phyloP scores from a whole-genome alignment of 2,329 filamentous ascomycete genomes.

The Didymella glomerata region DNA sequence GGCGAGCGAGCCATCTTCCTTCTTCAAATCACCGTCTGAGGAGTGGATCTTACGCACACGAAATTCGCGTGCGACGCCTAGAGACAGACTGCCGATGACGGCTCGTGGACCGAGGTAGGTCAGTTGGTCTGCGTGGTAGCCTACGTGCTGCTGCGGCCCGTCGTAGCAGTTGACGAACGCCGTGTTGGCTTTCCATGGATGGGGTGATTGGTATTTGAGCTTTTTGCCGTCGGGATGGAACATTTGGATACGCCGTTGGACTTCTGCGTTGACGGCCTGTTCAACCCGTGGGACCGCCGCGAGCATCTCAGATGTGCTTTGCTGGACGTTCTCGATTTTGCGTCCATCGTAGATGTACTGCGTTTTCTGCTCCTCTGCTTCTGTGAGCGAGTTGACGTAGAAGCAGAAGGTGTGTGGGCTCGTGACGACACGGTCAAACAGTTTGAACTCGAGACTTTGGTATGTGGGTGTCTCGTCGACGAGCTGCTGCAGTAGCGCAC shows the following conservation, averaged over 20 bases:
- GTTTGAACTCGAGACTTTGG: slow-evolving; percentile 75
- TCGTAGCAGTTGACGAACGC: slow-evolving; percentile 95
- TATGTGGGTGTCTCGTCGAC: slow-evolving; percentile 77
- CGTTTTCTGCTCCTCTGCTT: slow-evolving; percentile 73
- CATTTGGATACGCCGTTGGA: slow-evolving; percentile 73
- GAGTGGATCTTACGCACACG: slow-evolving; percentile 80
- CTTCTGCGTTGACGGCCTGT: slow-evolving; percentile 77
- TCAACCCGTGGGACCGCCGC: slow-evolving; percentile 75
- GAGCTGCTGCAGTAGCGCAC: slow-evolving; percentile 77
- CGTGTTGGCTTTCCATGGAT: slow-evolving; percentile 82
- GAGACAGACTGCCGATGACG: slow-evolving; percentile 86
- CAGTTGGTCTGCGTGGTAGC: slow-evolving; percentile 91
- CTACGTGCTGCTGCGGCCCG: slow-evolving; percentile 81
- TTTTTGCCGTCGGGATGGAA: slow-evolving; percentile 75
- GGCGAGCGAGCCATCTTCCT: slow-evolving; percentile 51
- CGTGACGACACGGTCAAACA: slow-evolving; percentile 87
- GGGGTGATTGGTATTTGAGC: slow-evolving; percentile 77
- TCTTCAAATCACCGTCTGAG: slow-evolving; percentile 57
- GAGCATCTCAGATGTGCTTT: slow-evolving; percentile 77
- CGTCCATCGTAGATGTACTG: slow-evolving; percentile 89
- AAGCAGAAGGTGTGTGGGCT: slow-evolving; percentile 86
- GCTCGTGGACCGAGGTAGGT: slow-evolving; percentile 91
- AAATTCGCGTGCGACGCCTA: slow-evolving; percentile 94
- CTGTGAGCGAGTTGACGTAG: slow-evolving; percentile 78
- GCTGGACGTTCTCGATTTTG: slow-evolving; percentile 76